phyloP scores from a whole-genome alignment of 768 basidiomycete species.

The Pholiota molesta region DNA sequence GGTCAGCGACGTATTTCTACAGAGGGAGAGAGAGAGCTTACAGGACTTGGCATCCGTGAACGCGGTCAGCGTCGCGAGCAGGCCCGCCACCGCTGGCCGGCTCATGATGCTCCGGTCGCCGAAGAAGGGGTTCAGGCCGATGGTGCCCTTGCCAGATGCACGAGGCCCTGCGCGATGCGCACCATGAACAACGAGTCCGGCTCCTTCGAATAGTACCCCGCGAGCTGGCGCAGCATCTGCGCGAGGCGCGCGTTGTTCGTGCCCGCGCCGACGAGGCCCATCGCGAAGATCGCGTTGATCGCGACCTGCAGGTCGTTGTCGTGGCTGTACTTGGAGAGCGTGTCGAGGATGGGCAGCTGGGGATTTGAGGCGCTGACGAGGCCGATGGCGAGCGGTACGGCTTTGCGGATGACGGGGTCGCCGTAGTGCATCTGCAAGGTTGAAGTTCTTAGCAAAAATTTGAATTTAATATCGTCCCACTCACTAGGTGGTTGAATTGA shows the following conservation, averaged over 20 bases:
- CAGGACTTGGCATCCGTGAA: conserved; percentile 95
- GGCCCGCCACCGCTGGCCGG: conserved; percentile 84
- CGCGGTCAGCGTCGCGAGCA: conserved; percentile 85
- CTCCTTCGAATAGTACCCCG: conserved; percentile 98
- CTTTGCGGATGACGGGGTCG: conserved; percentile 88
- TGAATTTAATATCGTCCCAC: conserved; percentile 23
- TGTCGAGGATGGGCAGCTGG: conserved; percentile 91
- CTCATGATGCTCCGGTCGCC: conserved; percentile 89
- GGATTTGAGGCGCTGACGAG: conserved; percentile 96
- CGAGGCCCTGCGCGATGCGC: conserved; percentile 91
- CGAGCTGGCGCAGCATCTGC: conserved; percentile 96
- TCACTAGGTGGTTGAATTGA: conserved; percentile 94
- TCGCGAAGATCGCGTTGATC: conserved; percentile 95
- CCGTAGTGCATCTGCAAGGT: conserved; percentile 95
- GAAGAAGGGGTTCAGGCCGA: conserved; percentile 97
- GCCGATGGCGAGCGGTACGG: conserved; percentile 93
- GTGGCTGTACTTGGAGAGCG: conserved; percentile 97
- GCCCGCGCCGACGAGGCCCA: conserved; percentile 97
- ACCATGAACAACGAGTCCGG: conserved; percentile 97
- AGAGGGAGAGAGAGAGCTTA: conserved; percentile 45
- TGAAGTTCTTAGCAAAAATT: neutral
- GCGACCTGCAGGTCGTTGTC: conserved; percentile 98
- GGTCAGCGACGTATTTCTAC: neutral
- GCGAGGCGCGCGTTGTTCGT: conserved; percentile 98
- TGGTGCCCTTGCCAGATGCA: conserved; percentile 99